Conservation (phyloP, 1,284 basidiomycete species). For the Takashimella tepidaria region DNA sequence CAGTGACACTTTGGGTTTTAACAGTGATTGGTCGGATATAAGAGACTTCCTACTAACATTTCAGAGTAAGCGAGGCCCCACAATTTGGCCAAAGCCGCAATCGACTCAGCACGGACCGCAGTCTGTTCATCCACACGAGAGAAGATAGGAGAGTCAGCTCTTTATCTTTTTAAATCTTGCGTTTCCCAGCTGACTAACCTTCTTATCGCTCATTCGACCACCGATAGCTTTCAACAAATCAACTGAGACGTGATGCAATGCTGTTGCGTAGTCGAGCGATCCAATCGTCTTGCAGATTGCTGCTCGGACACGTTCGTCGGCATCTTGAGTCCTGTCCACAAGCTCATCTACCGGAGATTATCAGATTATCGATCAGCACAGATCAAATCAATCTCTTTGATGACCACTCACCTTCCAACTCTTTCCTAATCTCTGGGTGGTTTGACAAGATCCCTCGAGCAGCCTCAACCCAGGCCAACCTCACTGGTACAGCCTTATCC, state of each 20-base stretch:
- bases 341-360: constrained; percentile 56
- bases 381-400: not conserved
- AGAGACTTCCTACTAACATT: constrained; percentile 61
- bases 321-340: constrained; percentile 67
- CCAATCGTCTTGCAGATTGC: constrained; percentile 77
- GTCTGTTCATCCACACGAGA: no score
- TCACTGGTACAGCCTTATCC: constrained; percentile 68
- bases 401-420: constrained; percentile 61
- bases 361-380: not conserved
- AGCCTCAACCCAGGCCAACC: constrained; percentile 73
- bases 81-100: constrained; percentile 69
- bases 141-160: no score
- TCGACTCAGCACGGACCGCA: constrained; percentile 74
- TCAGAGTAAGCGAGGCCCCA: constrained; percentile 81
- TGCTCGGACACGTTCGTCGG: constrained; percentile 85
- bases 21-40: no score
- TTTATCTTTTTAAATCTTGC: no score
- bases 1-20: no score
- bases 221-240: constrained; percentile 61
- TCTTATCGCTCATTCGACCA: constrained; percentile 77
- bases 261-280: constrained; percentile 83
- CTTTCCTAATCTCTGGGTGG: constrained; percentile 62
- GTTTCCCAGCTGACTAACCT: constrained; percentile 58
- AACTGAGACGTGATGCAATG: constrained; percentile 71
- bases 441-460: constrained; percentile 60